phyloP scores from a whole-genome alignment of 768 basidiomycete species.

The Russula compacta region DNA sequence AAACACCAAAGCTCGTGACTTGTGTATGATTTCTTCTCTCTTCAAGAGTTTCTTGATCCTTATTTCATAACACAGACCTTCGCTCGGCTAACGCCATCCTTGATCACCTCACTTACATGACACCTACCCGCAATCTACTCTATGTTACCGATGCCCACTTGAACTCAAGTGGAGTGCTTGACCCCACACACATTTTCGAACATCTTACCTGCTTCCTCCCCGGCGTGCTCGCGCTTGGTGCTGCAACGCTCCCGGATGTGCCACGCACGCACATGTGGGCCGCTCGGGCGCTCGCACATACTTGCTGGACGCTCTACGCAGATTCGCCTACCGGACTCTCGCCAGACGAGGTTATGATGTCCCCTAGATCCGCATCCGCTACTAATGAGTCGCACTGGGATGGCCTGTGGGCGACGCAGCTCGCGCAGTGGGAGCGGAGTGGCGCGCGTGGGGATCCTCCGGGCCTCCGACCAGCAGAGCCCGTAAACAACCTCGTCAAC shows the following conservation, averaged over 20 bases:
- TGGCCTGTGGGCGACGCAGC: slow-evolving; percentile 4
- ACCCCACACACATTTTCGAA: slow-evolving; percentile 47
- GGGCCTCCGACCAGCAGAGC: background rate
- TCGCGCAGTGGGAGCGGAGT: slow-evolving; percentile 21
- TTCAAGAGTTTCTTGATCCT: background rate
- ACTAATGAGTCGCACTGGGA: slow-evolving; percentile 4
- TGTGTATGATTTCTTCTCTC: slow-evolving; percentile 42
- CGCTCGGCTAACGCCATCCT: slow-evolving; percentile 52
- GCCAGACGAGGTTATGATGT: slow-evolving; percentile 46
- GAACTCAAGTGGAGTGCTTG: background rate
- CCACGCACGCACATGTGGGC: slow-evolving; percentile 62
- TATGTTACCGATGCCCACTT: slow-evolving; percentile 55
- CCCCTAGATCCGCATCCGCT: background rate
- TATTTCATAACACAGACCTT: slow-evolving; percentile 36
- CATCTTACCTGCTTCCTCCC: slow-evolving; percentile 78
- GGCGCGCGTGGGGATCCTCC: slow-evolving; percentile 9
- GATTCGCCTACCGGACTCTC: slow-evolving; percentile 63
- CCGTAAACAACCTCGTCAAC: background rate
- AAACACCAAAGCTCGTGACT: slow-evolving; percentile 50
- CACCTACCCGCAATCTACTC: slow-evolving; percentile 54
- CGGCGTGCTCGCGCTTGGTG: slow-evolving; percentile 66
- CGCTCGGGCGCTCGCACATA: slow-evolving; percentile 65
- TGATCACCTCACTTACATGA: slow-evolving; percentile 54
- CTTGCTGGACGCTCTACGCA: slow-evolving; percentile 64
- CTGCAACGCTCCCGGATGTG: slow-evolving; percentile 47